A percentile compares a stretch with the other conserved stretches of the same genome.
Conservation (phyloP, 1,139 yeast genomes). For the Lodderomyces elongisporus region DNA sequence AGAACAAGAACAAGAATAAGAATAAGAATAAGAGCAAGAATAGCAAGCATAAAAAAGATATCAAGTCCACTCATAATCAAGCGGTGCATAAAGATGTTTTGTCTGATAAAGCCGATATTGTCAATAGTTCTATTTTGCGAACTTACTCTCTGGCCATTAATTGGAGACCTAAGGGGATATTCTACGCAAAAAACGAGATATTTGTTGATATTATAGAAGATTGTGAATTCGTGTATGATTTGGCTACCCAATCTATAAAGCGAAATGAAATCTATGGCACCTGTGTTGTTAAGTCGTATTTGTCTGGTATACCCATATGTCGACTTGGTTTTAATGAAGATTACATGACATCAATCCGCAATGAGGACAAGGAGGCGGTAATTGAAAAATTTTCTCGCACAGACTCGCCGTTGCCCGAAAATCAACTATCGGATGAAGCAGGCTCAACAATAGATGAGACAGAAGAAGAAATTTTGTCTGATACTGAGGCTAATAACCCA, state of each 20-base stretch:
- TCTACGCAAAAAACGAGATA: constrained; percentile 43
- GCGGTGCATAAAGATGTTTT: constrained; percentile 32
- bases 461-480: constrained; percentile 12
- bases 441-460: constrained; percentile 15
- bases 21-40: constrained; percentile 11
- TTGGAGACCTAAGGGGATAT: constrained; percentile 48
- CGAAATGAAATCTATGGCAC: constrained; percentile 35
- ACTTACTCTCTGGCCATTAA: constrained; percentile 40
- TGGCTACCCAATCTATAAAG: constrained; percentile 24
- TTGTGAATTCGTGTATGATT: constrained; percentile 37
- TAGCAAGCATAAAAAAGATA: constrained; percentile 15
- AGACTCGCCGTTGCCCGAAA: constrained; percentile 13
- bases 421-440: constrained; percentile 15
- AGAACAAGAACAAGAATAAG: constrained; percentile 10
- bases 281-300: constrained; percentile 36
- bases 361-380: constrained; percentile 11
- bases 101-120: constrained; percentile 20
- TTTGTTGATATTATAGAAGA: constrained; percentile 40
- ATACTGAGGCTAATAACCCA: not conserved
- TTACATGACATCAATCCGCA: constrained; percentile 26
- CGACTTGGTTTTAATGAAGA: constrained; percentile 40
- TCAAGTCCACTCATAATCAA: constrained; percentile 38
- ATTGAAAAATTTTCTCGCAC: not conserved
- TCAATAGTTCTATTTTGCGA: constrained; percentile 57
- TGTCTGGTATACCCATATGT: constrained; percentile 46